Evolutionary conservation across 1,139 yeast genomes (phyloP), one percentile per base, ranked within the genome.

Genomic region (Suhomyces bolitotheri): DNA sequence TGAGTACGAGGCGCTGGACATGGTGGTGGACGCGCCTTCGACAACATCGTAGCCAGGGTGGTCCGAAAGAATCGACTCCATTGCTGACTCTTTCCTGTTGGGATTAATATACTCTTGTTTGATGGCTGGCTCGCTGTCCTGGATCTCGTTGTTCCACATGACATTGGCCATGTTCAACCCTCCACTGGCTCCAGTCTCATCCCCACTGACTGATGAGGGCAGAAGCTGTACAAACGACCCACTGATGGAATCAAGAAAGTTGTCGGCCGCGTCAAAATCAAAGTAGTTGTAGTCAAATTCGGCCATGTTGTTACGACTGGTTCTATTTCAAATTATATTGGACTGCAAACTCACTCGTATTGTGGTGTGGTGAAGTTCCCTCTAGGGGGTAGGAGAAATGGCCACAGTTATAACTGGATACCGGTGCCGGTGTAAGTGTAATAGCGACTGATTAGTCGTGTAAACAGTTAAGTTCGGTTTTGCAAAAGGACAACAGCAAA

Each of bases 241-340:
- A 16, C 66, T 57, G 15, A 66, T 56, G 28, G 56, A 53, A 36
- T 54, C 61, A 34, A 66, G 52, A 37, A 66, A 66, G 36, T 49
- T 58, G 41, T 66, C 70, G 19, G 71, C 57, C 27, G 58, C 50
- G 22, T 61, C 67, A 46, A 66, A 66, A 40, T 64, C 64, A 42
- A 47, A 50, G 47, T 38, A 50, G 33, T 33, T 58, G 29, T 42
- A 50, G 17, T 34, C 35, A 32, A 43, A 49, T 22, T 51, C 54
- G 12, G 55, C 39, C 51, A 50, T 51, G 17, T 16, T 22, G 21
- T 15, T n/a, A n/a, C n/a, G n/a, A n/a, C n/a, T n/a, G n/a, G 25
- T 23, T 7, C 11, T n/a, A 12, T 23, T 12, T 22, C 24, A 22
- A n/a, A 8, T 8, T 8, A 8, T 22, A 8, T n/a, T 7, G 24